These are phyloP conservation scores for Corylus avellana DNA, from an alignment of 306 rosid species.

Conservation along the genomic window DNA sequence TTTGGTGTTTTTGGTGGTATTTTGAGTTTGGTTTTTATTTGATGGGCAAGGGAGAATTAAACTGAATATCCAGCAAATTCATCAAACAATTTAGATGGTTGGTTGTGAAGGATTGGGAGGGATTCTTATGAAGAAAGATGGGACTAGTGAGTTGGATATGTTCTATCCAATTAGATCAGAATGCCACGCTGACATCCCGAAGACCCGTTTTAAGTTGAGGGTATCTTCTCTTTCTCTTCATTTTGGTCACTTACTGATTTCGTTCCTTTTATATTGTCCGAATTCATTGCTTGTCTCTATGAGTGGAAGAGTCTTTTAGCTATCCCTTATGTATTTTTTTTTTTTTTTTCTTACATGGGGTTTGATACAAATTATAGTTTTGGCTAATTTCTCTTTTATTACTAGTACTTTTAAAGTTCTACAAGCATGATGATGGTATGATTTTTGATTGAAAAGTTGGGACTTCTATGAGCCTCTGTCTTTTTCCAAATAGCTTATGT, in stretches of 20 bases:
- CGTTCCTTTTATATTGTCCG: neutral
- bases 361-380: neutral
- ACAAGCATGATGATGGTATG: neutral
- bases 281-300: neutral
- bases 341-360: neutral
- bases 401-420: neutral
- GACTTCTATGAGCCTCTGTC: neutral
- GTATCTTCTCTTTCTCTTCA: constrained; percentile 36
- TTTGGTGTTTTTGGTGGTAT: constrained; percentile 11
- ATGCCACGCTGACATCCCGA: constrained; percentile 51
- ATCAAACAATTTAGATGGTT: constrained; percentile 18
- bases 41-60: constrained; percentile 6
- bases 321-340: neutral
- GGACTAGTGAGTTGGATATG: constrained; percentile 45
- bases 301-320: too few species aligned
- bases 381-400: neutral
- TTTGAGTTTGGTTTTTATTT: constrained; percentile 26
- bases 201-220: constrained; percentile 82
- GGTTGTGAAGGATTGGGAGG: constrained; percentile 27
- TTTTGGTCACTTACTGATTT: constrained; percentile 1
- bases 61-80: constrained; percentile 2
- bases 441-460: constrained; percentile 4
- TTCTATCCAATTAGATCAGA: constrained; percentile 52
- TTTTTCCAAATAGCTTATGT: neutral
- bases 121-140: constrained; percentile 34